These are phyloP conservation scores for Coniosporium apollinis DNA, from an alignment of 495 filamentous ascomycete species.

Conservation along the genomic window DNA sequence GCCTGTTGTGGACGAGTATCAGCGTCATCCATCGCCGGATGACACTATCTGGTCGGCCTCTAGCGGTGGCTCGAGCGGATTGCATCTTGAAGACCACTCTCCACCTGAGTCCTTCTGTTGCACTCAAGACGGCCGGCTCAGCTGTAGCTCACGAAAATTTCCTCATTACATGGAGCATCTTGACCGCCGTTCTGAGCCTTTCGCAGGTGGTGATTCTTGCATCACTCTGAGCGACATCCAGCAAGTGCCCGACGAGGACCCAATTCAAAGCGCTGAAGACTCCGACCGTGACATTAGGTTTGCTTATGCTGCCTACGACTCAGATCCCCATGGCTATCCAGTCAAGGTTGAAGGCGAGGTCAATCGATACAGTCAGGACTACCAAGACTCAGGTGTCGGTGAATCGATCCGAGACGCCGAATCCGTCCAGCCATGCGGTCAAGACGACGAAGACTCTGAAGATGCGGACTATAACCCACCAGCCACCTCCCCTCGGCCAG, in stretches of 20 bases:
- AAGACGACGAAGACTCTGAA: not conserved
- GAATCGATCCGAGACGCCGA: conserved; percentile 11
- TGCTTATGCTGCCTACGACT: conserved; percentile 5
- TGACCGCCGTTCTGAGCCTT: not conserved
- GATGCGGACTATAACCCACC: not conserved
- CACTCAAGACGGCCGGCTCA: conserved; percentile 1
- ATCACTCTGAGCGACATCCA: conserved; percentile 16
- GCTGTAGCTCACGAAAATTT: not conserved
- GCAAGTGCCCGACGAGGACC: conserved; percentile 8
- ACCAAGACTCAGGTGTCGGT: conserved; percentile 8
- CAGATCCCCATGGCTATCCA: conserved; percentile 6
- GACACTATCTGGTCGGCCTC: conserved; percentile 1
- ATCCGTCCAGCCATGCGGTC: conserved; percentile 9
- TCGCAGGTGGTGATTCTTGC: conserved; percentile 1
- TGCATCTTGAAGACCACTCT: not conserved
- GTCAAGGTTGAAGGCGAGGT: conserved; percentile 2
- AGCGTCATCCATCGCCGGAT: not conserved
- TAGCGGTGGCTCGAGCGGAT: conserved; percentile 2
- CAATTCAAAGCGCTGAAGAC: conserved; percentile 5
- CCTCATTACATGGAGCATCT: not conserved
- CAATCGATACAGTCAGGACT: not conserved
- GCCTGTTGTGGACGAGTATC: not conserved
- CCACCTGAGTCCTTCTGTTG: not conserved
- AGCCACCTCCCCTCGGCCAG: too few species aligned
- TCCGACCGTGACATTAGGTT: conserved; percentile 9